A percentile compares a stretch with the other conserved stretches of the same genome.
Conservation (phyloP, 768 basidiomycete genomes). For the Agaricus blazei region DNA sequence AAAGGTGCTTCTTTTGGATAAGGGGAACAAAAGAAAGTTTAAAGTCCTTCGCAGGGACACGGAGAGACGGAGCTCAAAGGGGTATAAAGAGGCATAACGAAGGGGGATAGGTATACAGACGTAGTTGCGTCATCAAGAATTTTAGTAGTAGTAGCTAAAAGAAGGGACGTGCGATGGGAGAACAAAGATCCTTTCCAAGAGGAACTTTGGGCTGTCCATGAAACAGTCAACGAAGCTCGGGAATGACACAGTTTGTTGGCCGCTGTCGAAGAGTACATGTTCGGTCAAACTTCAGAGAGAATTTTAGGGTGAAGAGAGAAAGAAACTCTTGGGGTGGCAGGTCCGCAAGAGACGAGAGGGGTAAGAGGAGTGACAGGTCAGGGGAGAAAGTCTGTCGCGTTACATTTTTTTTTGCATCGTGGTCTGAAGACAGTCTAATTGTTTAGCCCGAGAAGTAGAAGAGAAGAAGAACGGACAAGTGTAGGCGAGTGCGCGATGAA, state of each 20-base stretch:
- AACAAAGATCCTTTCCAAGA: neutral
- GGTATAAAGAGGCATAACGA: neutral
- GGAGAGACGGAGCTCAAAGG: neutral
- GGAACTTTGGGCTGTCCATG: neutral
- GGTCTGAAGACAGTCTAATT: neutral
- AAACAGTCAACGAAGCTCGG: constrained; percentile 1
- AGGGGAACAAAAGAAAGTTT: neutral
- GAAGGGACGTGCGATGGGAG: neutral
- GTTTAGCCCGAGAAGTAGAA: neutral
- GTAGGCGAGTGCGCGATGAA: neutral
- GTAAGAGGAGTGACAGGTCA: neutral
- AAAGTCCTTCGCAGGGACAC: neutral
- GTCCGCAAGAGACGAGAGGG: neutral
- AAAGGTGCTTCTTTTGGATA: too few species aligned
- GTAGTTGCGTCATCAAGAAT: constrained; percentile 1
- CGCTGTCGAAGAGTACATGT: neutral
- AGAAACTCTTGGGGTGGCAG: neutral
- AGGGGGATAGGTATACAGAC: neutral
- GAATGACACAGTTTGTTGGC: neutral
- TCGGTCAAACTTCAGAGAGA: too few species aligned
- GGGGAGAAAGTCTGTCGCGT: neutral
- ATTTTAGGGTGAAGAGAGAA: neutral
- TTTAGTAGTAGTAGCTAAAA: neutral
- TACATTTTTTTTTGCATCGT: neutral
- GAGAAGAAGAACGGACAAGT: constrained; percentile 2